Evolutionary conservation across 2,329 filamentous ascomycete species (phyloP).

Genomic region (Davidsoniella neocaledoniae): DNA sequence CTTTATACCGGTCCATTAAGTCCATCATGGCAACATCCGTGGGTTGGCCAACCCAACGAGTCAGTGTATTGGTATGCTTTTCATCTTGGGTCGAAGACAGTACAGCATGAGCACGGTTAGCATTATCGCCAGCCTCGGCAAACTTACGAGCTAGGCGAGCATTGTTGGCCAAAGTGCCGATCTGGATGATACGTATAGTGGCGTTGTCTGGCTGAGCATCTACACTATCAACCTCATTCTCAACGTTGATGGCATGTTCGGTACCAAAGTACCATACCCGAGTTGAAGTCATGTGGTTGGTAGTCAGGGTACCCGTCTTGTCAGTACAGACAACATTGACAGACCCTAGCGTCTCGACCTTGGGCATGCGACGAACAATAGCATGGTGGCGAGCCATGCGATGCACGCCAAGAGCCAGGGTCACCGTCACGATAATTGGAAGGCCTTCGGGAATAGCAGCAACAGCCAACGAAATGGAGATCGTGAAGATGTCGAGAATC

Average conservation of each 20-base stretch:
- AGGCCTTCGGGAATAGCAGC: conserved; percentile 92
- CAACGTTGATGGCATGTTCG: conserved; percentile 32
- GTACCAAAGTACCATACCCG: conserved; percentile 91
- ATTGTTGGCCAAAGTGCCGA: conserved; percentile 95
- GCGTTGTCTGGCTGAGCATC: conserved; percentile 52
- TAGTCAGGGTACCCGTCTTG: conserved; percentile 91
- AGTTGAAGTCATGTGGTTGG: conserved; percentile 95
- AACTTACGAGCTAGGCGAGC: conserved; percentile 60
- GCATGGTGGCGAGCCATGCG: conserved; percentile 92
- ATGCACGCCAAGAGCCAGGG: conserved; percentile 81
- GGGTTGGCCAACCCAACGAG: conserved; percentile 89
- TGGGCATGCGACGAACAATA: conserved; percentile 88
- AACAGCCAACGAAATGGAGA: conserved; percentile 89
- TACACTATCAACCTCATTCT: conserved; percentile 35
- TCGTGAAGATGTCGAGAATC: conserved; percentile 88
- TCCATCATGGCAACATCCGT: conserved; percentile 97
- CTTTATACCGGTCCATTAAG: conserved; percentile 74
- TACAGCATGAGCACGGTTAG: conserved; percentile 39
- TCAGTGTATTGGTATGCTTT: conserved; percentile 32
- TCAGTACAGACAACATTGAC: conserved; percentile 99
- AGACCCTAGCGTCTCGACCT: conserved; percentile 93
- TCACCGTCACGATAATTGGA: conserved; percentile 96
- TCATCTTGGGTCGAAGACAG: conserved; percentile 66
- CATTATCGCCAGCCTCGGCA: conserved; percentile 46
- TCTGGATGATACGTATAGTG: conserved; percentile 64